phyloP scores from a whole-genome alignment of 768 basidiomycete genomes.

The Boletus bicolor region DNA sequence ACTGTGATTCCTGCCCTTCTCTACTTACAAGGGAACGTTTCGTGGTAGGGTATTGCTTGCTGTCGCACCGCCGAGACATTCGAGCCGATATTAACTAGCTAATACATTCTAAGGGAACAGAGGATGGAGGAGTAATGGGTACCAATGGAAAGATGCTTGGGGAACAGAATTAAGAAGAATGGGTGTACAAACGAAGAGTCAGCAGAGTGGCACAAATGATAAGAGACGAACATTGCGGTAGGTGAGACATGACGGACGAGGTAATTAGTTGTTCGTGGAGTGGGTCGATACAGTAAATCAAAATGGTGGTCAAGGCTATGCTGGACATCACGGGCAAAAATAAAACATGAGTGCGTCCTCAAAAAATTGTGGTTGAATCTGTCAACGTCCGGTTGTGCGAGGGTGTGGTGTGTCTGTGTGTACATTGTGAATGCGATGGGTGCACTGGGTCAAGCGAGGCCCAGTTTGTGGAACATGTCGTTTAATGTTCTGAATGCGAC shows the following conservation, averaged over 20 bases:
- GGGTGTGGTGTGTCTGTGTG: background rate
- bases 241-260: background rate
- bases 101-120: slow-evolving; percentile 13
- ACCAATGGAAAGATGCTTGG: background rate
- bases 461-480: slow-evolving; percentile 75
- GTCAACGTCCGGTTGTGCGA: slow-evolving; percentile 11
- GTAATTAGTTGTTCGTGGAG: background rate
- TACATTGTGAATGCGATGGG: slow-evolving; percentile 13
- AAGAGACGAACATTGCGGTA: background rate
- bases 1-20: background rate
- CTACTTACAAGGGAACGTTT: background rate
- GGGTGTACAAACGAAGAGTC: background rate
- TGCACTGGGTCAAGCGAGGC: slow-evolving; percentile 38
- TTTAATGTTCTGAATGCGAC: slow-evolving; percentile 92
- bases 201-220: background rate
- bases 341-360: background rate
- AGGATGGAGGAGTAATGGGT: background rate
- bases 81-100: background rate
- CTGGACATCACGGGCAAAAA: background rate
- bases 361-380: slow-evolving; percentile 7
- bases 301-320: slow-evolving; percentile 1
- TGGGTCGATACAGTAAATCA: slow-evolving; percentile 11
- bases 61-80: background rate
- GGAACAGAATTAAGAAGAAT: background rate
- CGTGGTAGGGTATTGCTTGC: background rate